Base-by-base conservation (phyloP, 2,329 filamentous ascomycete species). In the Westerdykella sp. region DNA sequence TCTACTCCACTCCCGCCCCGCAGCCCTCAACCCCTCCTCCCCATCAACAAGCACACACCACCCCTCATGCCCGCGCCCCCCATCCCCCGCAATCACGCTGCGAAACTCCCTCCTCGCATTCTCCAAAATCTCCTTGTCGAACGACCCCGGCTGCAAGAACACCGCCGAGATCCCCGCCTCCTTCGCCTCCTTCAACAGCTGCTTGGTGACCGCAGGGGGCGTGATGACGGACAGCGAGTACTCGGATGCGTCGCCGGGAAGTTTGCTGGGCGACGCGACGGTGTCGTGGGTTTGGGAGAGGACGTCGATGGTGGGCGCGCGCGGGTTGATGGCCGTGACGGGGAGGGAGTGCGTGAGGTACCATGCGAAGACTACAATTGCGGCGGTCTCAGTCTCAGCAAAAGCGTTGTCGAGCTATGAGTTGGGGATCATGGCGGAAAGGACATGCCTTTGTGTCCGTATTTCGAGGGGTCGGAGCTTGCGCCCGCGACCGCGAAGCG, bases 401-500 rank as follows among this genome's bases (percentile, higher is more conserved):
- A 16, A 22, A 16, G 15, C 21, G 15, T 22, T n/a, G 11, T 18
- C 14, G 12, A 18, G 32, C 30, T 15, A 34, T 14, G n/a, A 39
- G 32, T 13, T 22, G 25, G 9, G 15, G 36, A 18, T 23, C 21
- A 16, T 5, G 13, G 49, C 3, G 46, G 39, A 18, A 22, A 16
- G 15, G 30, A 60, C 72, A 45, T 67, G 90, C 89, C 82, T 73
- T 88, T 90, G 68, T 95, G 85, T 18, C 93, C 91, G 61, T 85
- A 96, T 67, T 95, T 96, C 62, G 75, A 73, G 34, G 85, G 75
- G 69, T 95, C 88, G 41, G 85, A 86, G 63, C 85, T 91, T 31
- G 91, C 91, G 57, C 91, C 91, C 15, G 90, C 88, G 22, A 96
- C 91, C 45, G 91, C 90, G 66, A 91, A 95, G 53, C 78, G 75